Evolutionary conservation across 352 stramenopile species (phyloP), one percentile per base, ranked within the genome.

Genomic region (Globisporangium polare): DNA sequence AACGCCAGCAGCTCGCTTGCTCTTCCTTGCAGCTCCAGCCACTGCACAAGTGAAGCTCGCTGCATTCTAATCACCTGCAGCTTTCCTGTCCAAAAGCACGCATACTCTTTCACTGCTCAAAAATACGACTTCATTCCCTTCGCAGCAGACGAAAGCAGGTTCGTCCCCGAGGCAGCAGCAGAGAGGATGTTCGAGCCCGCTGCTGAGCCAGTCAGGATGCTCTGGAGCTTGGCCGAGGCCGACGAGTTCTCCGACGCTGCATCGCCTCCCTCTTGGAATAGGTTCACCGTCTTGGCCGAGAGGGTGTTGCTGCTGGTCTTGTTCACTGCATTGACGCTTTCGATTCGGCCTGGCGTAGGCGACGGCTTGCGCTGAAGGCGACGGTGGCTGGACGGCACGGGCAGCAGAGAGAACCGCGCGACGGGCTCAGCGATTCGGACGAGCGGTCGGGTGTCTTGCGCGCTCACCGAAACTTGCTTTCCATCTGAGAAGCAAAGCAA

Each of bases 91-190:
- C 4, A 35, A 51, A 33, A 8, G 5, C 22, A 15, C 29, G 47
- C 47, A 29, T 51, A 29, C 20, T 10, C 20, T 29, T 20, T n/a
- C 18, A 29, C 31, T 24, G 22, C 24, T 86, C 66, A 92, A 73
- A 92, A 89, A 66, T 92, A 89, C 51, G 47, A 53, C 26, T 71
- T 87, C 63, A 95, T 92, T 37, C 86, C 83, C 59, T 95, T 95
- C 39, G 84, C 86, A 18, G 82, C 82, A 9, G 80, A 88, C 26
- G 75, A 83, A 33, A 89, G 65, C 63, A 89, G 45, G 29, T 78
- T 89, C 18, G 77, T 83, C n/a, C 78, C 78, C 35, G 76, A 81
- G 17, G 75, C 71, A 27, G 81, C 81, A 9, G 83, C 77, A 15
- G 78, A 88, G 5, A 90, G 75, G 39, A 90, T 68, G 60, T 89